Percentiles rank a stretch among this genome's conserved stretches.
These are phyloP conservation scores for Strigomonas culicis DNA, from an alignment of 208 protist genomes.

Conservation along the genomic window DNA sequence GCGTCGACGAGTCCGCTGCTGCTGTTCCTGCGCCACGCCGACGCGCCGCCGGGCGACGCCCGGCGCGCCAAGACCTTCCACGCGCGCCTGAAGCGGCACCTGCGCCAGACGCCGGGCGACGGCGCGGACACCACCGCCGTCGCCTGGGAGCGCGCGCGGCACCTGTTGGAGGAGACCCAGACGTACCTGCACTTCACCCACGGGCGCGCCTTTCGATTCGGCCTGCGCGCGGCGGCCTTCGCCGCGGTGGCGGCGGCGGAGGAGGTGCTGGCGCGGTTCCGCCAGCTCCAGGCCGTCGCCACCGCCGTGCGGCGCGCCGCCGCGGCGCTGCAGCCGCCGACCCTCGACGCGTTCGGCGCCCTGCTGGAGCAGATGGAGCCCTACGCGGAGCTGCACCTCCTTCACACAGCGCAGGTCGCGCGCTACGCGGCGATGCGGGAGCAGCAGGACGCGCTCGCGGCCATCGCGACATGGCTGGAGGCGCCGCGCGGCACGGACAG, in stretches of 20 bases:
- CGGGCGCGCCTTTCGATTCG: slow-evolving; percentile 47
- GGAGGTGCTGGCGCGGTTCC: slow-evolving; percentile 30
- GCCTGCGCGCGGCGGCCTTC: slow-evolving; percentile 25
- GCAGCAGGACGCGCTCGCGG: neutral
- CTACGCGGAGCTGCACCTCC: slow-evolving; percentile 16
- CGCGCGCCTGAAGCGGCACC: neutral
- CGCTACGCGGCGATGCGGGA: neutral
- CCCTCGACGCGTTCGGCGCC: slow-evolving; percentile 8
- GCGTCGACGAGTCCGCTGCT: neutral
- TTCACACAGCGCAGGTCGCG: slow-evolving; percentile 6
- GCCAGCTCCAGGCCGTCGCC: slow-evolving; percentile 23
- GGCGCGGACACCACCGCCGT: neutral
- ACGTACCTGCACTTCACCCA: slow-evolving; percentile 45
- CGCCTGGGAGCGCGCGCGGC: slow-evolving; percentile 27
- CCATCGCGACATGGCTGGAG: neutral
- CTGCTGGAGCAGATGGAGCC: slow-evolving; percentile 7
- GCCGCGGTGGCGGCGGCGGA: slow-evolving; percentile 42
- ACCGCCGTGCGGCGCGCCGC: slow-evolving; percentile 12
- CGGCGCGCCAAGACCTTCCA: neutral
- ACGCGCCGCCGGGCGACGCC: neutral
- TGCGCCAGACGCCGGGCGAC: neutral
- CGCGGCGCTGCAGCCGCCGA: slow-evolving; percentile 17
- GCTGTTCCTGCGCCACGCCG: neutral
- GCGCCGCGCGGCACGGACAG: slow-evolving; percentile 8
- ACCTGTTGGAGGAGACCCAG: slow-evolving; percentile 27